Conservation (phyloP, 1,284 basidiomycete genomes). For the Spongispora temasekensis region DNA sequence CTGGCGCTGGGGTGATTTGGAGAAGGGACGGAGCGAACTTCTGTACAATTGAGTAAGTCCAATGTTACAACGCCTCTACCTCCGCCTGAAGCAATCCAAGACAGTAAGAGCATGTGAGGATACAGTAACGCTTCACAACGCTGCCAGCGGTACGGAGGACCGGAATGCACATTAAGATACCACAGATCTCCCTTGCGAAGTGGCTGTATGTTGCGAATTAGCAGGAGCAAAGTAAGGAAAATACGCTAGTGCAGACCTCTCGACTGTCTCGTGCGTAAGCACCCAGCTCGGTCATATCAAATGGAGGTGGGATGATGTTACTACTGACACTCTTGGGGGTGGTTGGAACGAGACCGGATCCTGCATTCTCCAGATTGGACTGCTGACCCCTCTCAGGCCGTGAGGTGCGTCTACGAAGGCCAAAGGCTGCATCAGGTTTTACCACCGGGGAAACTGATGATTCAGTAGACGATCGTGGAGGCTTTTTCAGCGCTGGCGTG, state of each 20-base stretch:
- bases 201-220: conserved; percentile 52
- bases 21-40: conserved; percentile 77
- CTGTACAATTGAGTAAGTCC: conserved; percentile 80
- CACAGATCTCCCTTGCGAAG: conserved; percentile 80
- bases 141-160: conserved; percentile 80
- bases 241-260: conserved; percentile 44
- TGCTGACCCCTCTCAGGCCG: conserved; percentile 40
- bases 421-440: conserved; percentile 54
- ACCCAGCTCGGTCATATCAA: conserved; percentile 49
- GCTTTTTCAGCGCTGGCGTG: conserved; percentile 44
- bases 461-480: conserved; percentile 22
- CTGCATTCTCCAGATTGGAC: conserved; percentile 13
- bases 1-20: conserved; percentile 74
- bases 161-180: conserved; percentile 87
- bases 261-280: conserved; percentile 42
- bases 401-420: conserved; percentile 59
- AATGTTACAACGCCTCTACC: conserved; percentile 80
- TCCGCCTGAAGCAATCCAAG: conserved; percentile 79
- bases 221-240: conserved; percentile 34
- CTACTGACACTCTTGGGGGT: conserved; percentile 34
- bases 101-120: conserved; percentile 75
- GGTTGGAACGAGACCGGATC: conserved; percentile 16
- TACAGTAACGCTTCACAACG: conserved; percentile 83
- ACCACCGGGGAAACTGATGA: conserved; percentile 25
- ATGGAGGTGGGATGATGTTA: conserved; percentile 43